Evolutionary conservation across 78 protist species (phyloP), one percentile per base, ranked within the genome.

Genomic region (Diacronema lutheri): DNA sequence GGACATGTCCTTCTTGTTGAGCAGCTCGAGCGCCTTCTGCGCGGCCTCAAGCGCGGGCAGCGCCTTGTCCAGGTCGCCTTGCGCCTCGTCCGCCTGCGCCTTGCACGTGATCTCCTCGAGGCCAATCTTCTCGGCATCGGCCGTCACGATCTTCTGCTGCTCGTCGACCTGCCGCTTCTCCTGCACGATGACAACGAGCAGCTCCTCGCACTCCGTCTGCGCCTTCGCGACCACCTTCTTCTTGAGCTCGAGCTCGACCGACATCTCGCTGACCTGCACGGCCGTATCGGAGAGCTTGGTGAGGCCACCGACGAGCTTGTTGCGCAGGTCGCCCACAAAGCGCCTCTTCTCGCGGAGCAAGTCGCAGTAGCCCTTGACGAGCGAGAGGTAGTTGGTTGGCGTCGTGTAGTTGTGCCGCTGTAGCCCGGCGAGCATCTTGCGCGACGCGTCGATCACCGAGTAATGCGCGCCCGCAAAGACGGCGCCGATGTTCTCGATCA

Each of bases 41-140:
- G 98, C 98, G 29, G 26, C 41, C 41, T 87, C 89, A 9, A 96
- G 86, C 0, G 83, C 93, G 10, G 98, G 98, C 38, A 92, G 12
- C 21, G 93, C 96, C 73, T 50, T 35, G 46, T 93, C 94, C 14
- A 95, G 79, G 16, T 93, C 97, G 0, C 57, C 71, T 37, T 90
- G 83, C 29, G 97, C 96, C 37, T 73, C 88, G 25, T 50, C 89
- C 10, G 88, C 89, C 4, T 77, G 46, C 40, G 0, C 46, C 80
- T 74, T 25, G 46, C 77, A 74, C 74, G 85, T 81, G 25, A 38
- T 80, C 86, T 91, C 93, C 79, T 94, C 95, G 31, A 35, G 29
- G 26, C 12, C 65, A 55, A 96, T 80, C 85, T 87, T 88, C 66
- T 71, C 88, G 33, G 41, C 0, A 46, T 87, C 88, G 35, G 72